These are phyloP conservation scores for Takakia lepidozioides DNA, from an alignment of 225 moss, liverwort and hornwort species.

Conservation along the genomic window DNA sequence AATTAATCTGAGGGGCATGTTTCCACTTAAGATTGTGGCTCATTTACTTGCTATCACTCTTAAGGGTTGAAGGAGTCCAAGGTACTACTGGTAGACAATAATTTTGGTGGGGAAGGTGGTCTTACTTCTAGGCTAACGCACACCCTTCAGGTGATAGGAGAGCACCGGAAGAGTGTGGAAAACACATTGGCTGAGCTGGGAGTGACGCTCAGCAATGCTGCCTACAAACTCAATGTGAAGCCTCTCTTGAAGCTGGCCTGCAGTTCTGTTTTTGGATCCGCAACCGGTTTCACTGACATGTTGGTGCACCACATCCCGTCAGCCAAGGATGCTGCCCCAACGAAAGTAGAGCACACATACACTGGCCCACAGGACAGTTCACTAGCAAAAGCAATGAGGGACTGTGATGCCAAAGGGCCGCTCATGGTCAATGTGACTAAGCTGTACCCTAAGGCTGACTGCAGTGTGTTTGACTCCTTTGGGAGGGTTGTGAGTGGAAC, in stretches of 20 bases:
- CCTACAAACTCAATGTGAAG: constrained; percentile 94
- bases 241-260: constrained; percentile 89
- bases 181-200: constrained; percentile 72
- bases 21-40: too few species aligned
- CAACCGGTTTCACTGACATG: constrained; percentile 95
- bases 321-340: constrained; percentile 79
- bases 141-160: constrained; percentile 72
- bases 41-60: too few species aligned
- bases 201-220: constrained; percentile 76
- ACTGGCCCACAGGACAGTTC: constrained; percentile 74
- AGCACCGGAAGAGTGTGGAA: constrained; percentile 91
- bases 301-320: constrained; percentile 89
- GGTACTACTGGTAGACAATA: too few species aligned
- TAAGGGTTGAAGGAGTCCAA: too few species aligned
- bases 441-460: constrained; percentile 86
- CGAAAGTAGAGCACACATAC: constrained; percentile 82
- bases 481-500: constrained; percentile 93
- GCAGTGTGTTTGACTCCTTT: constrained; percentile 93
- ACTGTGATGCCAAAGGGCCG: constrained; percentile 78
- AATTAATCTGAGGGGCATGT: too few species aligned
- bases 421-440: constrained; percentile 95
- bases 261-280: constrained; percentile 88
- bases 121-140: too few species aligned
- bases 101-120: too few species aligned
- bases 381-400: constrained; percentile 77